Percentiles rank a stretch among this genome's conserved stretches.
phyloP scores from a whole-genome alignment of 805 yeast genomes.

The Danielia oregonensis region DNA sequence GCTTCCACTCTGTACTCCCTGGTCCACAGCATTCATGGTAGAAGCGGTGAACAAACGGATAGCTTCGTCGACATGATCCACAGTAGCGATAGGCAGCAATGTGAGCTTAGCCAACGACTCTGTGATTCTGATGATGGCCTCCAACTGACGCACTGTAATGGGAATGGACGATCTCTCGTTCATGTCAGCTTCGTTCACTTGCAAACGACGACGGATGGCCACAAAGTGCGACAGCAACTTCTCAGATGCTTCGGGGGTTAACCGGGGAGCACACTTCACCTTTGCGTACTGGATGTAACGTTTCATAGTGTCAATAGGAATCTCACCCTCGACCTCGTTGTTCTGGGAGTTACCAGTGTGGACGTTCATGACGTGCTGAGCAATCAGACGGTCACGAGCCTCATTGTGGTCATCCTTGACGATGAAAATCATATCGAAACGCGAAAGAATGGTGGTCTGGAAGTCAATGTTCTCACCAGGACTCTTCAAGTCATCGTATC shows the following conservation, averaged over 20 bases:
- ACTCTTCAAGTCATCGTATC: slow-evolving; percentile 92
- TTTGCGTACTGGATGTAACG: slow-evolving; percentile 89
- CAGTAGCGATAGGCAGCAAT: slow-evolving; percentile 78
- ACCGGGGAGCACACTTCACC: slow-evolving; percentile 86
- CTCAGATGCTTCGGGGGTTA: slow-evolving; percentile 86
- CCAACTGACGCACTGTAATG: slow-evolving; percentile 94
- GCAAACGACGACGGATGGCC: slow-evolving; percentile 78
- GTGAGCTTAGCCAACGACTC: slow-evolving; percentile 89
- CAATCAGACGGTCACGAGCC: slow-evolving; percentile 80
- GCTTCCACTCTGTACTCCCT: slow-evolving; percentile 48
- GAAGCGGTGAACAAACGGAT: slow-evolving; percentile 92
- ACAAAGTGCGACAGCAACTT: slow-evolving; percentile 89
- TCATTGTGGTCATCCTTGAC: slow-evolving; percentile 94
- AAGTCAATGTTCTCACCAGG: slow-evolving; percentile 98
- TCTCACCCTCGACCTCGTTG: slow-evolving; percentile 65
- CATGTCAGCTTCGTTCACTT: slow-evolving; percentile 72
- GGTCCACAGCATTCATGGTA: slow-evolving; percentile 91
- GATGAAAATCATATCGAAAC: slow-evolving; percentile 98
- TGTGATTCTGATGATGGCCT: slow-evolving; percentile 93
- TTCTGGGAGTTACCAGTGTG: slow-evolving; percentile 71
- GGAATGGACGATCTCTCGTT: slow-evolving; percentile 94
- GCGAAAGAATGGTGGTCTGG: slow-evolving; percentile 92
- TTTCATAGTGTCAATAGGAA: slow-evolving; percentile 87
- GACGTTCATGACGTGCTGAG: slow-evolving; percentile 90
- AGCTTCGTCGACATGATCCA: slow-evolving; percentile 92